These are phyloP conservation scores for Chrysoporthe deuterocubensis DNA, from an alignment of 2,329 filamentous ascomycete genomes.

Conservation along the genomic window DNA sequence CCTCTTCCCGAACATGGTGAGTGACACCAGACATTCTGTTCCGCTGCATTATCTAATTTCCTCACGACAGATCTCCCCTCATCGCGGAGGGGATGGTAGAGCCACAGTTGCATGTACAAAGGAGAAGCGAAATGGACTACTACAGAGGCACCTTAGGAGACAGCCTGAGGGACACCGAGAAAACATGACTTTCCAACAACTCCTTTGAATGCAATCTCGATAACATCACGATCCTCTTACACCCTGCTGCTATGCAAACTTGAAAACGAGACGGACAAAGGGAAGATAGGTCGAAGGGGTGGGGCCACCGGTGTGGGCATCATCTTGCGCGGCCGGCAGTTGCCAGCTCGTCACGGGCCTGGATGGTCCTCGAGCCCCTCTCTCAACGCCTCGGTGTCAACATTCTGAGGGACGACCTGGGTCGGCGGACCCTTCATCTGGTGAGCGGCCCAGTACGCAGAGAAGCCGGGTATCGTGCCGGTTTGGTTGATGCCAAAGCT, in stretches of 20 bases:
- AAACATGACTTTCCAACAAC: neutral
- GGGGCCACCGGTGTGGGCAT: neutral
- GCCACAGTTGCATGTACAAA: too few species aligned
- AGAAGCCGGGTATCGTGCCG: slow-evolving; percentile 74
- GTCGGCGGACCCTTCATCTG: slow-evolving; percentile 58
- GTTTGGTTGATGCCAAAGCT: slow-evolving; percentile 73
- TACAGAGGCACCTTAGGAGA: neutral
- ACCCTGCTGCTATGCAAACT: slow-evolving; percentile 15
- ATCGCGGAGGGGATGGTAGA: too few species aligned
- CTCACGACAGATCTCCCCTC: too few species aligned
- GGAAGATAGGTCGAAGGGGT: slow-evolving; percentile 8
- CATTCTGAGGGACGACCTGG: slow-evolving; percentile 58
- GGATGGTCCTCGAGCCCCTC: slow-evolving; percentile 57
- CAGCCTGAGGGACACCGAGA: neutral
- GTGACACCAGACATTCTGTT: too few species aligned
- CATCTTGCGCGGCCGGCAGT: too few species aligned
- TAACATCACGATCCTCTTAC: neutral
- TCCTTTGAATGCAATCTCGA: slow-evolving; percentile 3
- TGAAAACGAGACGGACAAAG: slow-evolving; percentile 14
- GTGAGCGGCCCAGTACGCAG: slow-evolving; percentile 56
- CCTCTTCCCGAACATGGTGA: neutral
- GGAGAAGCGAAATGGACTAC: too few species aligned
- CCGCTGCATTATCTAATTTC: too few species aligned
- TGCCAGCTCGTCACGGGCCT: neutral
- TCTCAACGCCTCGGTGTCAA: slow-evolving; percentile 64